These are phyloP conservation scores for Fusarium paranaense DNA, from an alignment of 2,329 filamentous ascomycete species.

Conservation along the genomic window DNA sequence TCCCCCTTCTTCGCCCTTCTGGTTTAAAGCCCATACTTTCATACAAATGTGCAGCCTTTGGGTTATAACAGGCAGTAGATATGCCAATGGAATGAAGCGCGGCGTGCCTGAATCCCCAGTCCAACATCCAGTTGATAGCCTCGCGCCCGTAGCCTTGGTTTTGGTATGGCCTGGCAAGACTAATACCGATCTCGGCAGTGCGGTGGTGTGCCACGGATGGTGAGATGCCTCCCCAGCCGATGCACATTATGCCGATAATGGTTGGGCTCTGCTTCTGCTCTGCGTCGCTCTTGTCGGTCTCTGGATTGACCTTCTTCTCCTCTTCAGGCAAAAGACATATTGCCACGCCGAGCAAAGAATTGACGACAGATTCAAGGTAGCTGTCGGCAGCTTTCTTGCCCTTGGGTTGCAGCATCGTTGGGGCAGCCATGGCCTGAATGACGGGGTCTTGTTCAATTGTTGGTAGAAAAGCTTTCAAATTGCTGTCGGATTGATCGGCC, in stretches of 20 bases:
- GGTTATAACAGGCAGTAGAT: constrained; percentile 56
- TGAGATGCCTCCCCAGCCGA: constrained; percentile 24
- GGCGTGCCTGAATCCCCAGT: constrained; percentile 57
- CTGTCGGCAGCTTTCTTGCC: constrained; percentile 7
- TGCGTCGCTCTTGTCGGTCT: background rate
- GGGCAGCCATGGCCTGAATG: constrained; percentile 10
- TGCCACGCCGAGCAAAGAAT: constrained; percentile 21
- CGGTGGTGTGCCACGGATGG: constrained; percentile 20
- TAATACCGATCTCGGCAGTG: constrained; percentile 48
- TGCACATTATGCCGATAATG: constrained; percentile 27
- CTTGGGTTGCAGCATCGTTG: constrained; percentile 16
- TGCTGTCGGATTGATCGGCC: constrained; percentile 10
- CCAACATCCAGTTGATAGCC: constrained; percentile 58
- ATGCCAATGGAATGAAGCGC: constrained; percentile 58
- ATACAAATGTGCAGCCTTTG: constrained; percentile 56
- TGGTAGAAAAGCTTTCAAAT: constrained; percentile 15
- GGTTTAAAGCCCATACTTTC: constrained; percentile 56
- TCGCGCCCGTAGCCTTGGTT: constrained; percentile 58
- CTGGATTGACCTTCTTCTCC: background rate
- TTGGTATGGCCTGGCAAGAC: constrained; percentile 50
- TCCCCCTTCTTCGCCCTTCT: constrained; percentile 56
- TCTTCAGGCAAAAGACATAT: constrained; percentile 19
- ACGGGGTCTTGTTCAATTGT: constrained; percentile 19
- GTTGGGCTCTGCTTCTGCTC: background rate
- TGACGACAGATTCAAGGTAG: constrained; percentile 14